Evolutionary conservation across 805 yeast species (phyloP), one percentile per base, ranked within the genome.

Genomic region (Kluyveromyces nonfermentans): DNA sequence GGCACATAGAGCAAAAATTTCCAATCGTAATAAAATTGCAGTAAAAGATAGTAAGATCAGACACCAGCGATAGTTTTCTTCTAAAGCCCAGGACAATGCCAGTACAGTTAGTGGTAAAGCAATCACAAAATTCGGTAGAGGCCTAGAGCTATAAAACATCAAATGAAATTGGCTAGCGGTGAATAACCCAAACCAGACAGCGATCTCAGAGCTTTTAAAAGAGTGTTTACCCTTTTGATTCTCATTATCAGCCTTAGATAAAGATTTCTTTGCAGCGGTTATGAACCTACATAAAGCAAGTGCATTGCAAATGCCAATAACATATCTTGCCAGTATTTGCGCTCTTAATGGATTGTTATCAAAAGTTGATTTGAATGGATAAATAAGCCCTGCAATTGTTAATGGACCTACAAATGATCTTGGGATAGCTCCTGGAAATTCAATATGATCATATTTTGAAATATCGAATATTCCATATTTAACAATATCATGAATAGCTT

Each of bases 401-500:
- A 80, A 50, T 8, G 93, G 73, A 1, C 95, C 95, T 10, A 85
- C 56, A 55, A 88, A 89, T 0, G 95, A 77, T 43, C 97, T 71
- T 22, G 95, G 95, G 7, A 90, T 96, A 1, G 71, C 89, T 2
- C 97, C 97, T 0, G 96, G 95, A 59, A 86, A 90, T 42, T 69
- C 62, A 7, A 70, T 49, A 59, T 90, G 97, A 57, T 90, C 97
- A 57, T 73, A 90, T 40, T 66, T 48, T 1, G 64, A 47, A 1
- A 73, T 14, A 47, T 63, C 64, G 19, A 46, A 50, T 2, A 59
- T 30, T 6, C 96, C 96, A 57, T 77, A 72, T 49, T 74, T 72
- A 40, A 85, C 50, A 35, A 88, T 69, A 55, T 90, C 97, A 57
- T 89, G 88, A 35, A 86, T 70, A 0, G 97, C 97, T 55, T 90